phyloP scores from a whole-genome alignment of 768 basidiomycete species.

The Amanita brunnescens region DNA sequence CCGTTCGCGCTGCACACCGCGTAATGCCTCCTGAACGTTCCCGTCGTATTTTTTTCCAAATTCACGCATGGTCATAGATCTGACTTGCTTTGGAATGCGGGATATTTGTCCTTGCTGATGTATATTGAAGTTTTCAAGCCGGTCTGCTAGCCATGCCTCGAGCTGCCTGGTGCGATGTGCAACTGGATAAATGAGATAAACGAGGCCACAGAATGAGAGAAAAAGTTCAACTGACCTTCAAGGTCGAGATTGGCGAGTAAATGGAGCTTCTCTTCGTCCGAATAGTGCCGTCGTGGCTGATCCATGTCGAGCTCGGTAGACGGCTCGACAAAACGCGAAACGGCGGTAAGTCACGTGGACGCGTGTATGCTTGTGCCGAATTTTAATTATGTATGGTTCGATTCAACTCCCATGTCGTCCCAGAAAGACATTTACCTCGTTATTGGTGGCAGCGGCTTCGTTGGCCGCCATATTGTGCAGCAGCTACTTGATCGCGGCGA shows the following conservation, averaged over 20 bases:
- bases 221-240: slow-evolving; percentile 45
- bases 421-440: slow-evolving; percentile 73
- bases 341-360: slow-evolving; percentile 29
- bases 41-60: slow-evolving; percentile 75
- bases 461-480: slow-evolving; percentile 88
- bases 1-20: slow-evolving; percentile 59
- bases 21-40: slow-evolving; percentile 61
- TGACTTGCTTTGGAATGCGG: slow-evolving; percentile 68
- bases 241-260: slow-evolving; percentile 72
- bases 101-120: slow-evolving; percentile 70
- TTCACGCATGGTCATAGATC: slow-evolving; percentile 64
- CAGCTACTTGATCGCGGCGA: slow-evolving; percentile 73
- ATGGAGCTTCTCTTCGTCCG: slow-evolving; percentile 65
- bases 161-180: slow-evolving; percentile 68
- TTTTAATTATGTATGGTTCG: slow-evolving; percentile 4
- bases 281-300: slow-evolving; percentile 29
- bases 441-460: slow-evolving; percentile 89
- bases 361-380: slow-evolving; percentile 15
- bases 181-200: slow-evolving; percentile 30
- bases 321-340: slow-evolving; percentile 15
- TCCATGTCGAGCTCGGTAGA: slow-evolving; percentile 21
- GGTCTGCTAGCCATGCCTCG: slow-evolving; percentile 65
- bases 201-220: neutral
- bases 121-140: slow-evolving; percentile 63
- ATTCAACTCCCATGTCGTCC: slow-evolving; percentile 15